Evolutionary conservation across 1,284 basidiomycete genomes (phyloP).

Genomic region (Coriolopsis trogii): DNA sequence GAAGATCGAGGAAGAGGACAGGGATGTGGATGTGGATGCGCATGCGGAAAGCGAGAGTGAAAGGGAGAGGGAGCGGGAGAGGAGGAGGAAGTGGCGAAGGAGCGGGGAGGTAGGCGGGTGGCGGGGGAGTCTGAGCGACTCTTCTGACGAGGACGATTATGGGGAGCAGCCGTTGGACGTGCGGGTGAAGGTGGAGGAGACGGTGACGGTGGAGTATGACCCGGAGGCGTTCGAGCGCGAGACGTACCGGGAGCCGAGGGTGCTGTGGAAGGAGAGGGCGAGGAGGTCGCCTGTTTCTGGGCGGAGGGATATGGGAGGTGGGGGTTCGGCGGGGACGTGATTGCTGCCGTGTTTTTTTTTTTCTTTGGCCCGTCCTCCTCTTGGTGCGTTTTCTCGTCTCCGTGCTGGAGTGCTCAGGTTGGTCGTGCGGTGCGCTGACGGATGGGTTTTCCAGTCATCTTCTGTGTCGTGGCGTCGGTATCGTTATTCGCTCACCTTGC

Average conservation of each 20-base stretch:
- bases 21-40: background rate
- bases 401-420: too few species aligned
- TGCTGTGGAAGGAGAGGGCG: conserved; percentile 15
- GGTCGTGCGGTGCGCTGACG: too few species aligned
- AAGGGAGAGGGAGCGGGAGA: background rate
- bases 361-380: too few species aligned
- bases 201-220: conserved; percentile 24
- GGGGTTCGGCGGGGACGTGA: conserved; percentile 2
- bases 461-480: too few species aligned
- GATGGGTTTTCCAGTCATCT: too few species aligned
- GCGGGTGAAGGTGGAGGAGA: conserved; percentile 26
- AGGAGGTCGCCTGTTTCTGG: background rate
- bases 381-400: too few species aligned
- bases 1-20: background rate
- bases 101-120: background rate
- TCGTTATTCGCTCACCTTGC: too few species aligned
- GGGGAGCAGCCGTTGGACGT: conserved; percentile 18
- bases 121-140: background rate
- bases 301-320: background rate
- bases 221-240: conserved; percentile 15
- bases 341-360: too few species aligned
- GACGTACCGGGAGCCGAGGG: conserved; percentile 21
- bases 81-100: background rate
- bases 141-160: conserved; percentile 4
- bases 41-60: background rate